Evolutionary conservation across 805 yeast species (phyloP).

Genomic region (Candida schatavii): DNA sequence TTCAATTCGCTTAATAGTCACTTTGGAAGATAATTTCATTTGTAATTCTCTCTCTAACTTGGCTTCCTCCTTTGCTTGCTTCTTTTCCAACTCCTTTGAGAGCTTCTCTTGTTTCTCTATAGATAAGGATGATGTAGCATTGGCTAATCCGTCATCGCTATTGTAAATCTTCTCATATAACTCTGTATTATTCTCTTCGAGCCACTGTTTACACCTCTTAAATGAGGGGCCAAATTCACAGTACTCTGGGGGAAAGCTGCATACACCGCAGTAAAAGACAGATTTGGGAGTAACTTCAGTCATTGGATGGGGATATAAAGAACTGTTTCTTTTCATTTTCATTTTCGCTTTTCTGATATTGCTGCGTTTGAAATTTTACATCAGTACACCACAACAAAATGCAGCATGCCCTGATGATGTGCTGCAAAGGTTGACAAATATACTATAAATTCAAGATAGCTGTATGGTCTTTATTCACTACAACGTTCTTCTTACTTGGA

Average conservation of each 20-base stretch:
- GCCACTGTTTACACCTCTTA: conserved; percentile 83
- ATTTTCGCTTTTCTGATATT: too few relatives aligned
- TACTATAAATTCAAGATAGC: too few relatives aligned
- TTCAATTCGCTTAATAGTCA: conserved; percentile 80
- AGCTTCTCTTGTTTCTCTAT: conserved; percentile 80
- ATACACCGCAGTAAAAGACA: conserved; percentile 71
- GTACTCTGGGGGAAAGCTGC: conserved; percentile 84
- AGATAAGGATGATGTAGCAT: conserved; percentile 59
- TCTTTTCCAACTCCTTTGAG: conserved; percentile 76
- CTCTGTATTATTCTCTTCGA: conserved; percentile 55
- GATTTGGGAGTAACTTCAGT: conserved; percentile 28
- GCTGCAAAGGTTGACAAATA: too few relatives aligned
- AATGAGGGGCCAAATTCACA: conserved; percentile 87
- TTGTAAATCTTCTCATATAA: conserved; percentile 56
- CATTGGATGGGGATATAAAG: too few relatives aligned
- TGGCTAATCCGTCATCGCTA: conserved; percentile 53
- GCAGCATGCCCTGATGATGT: too few relatives aligned
- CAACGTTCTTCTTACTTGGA: too few relatives aligned
- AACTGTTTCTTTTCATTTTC: too few relatives aligned
- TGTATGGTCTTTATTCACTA: too few relatives aligned
- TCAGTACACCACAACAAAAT: too few relatives aligned
- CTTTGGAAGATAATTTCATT: conserved; percentile 75
- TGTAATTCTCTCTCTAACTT: conserved; percentile 82
- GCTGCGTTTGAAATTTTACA: too few relatives aligned
- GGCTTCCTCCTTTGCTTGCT: conserved; percentile 82